Conservation (phyloP, 2,329 filamentous ascomycete genomes). For the Kalaharituber pfeilii region DNA sequence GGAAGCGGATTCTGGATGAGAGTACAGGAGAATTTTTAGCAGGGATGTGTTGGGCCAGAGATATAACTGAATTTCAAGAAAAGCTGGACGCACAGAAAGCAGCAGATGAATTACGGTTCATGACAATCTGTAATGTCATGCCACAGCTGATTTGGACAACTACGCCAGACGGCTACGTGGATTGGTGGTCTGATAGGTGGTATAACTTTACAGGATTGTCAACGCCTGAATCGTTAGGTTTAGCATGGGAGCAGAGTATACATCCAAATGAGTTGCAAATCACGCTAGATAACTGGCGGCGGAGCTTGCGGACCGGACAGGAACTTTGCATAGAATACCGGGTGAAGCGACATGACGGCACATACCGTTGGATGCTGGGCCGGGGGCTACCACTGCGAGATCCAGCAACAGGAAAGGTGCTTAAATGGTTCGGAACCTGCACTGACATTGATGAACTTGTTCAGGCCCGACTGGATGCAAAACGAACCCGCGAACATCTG, state of each 20-base stretch:
- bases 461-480: conserved; percentile 47
- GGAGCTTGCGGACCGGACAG: conserved; percentile 48
- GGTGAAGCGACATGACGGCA: conserved; percentile 46
- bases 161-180: conserved; percentile 44
- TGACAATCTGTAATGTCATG: conserved; percentile 57
- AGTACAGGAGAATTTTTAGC: conserved; percentile 54
- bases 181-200: conserved; percentile 65
- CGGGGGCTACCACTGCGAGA: conserved; percentile 52
- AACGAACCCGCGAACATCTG: conserved; percentile 51
- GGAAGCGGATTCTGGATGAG: conserved; percentile 50
- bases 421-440: conserved; percentile 68
- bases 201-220: conserved; percentile 59
- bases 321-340: conserved; percentile 56
- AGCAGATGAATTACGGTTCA: conserved; percentile 56
- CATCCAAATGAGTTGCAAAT: conserved; percentile 50
- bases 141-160: conserved; percentile 59
- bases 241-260: conserved; percentile 45
- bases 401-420: conserved; percentile 46
- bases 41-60: conserved; percentile 52
- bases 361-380: conserved; percentile 65
- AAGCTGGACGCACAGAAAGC: conserved; percentile 52
- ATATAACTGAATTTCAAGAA: conserved; percentile 52
- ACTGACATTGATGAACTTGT: conserved; percentile 65
- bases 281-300: conserved; percentile 41
- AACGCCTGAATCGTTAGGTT: conserved; percentile 43